Evolutionary conservation across 2,329 filamentous ascomycete genomes (phyloP).

Genomic region (Pezizomycotina sp.): DNA sequence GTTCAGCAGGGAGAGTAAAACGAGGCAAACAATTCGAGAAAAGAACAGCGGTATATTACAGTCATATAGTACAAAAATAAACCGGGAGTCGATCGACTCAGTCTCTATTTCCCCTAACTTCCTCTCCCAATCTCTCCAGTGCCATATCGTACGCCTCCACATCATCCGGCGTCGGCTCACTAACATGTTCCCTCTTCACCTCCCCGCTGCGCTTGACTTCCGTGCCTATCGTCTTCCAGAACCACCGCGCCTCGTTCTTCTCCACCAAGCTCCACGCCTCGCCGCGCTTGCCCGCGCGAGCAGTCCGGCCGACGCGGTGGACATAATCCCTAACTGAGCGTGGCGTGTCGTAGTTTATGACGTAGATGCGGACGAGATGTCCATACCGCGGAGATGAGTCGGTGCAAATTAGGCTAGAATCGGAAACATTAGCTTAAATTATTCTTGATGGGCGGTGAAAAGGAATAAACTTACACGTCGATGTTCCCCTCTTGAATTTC

Average conservation of each 20-base stretch:
- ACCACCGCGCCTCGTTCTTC: conserved; percentile 75
- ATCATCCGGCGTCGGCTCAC: background rate
- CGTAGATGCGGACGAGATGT: conserved; percentile 62
- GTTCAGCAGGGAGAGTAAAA: too few relatives aligned
- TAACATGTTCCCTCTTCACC: conserved; percentile 33
- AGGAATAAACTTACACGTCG: too few relatives aligned
- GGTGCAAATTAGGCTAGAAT: conserved; percentile 60
- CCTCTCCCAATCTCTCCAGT: conserved; percentile 42
- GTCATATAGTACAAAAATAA: too few relatives aligned
- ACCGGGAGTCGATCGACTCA: too few relatives aligned
- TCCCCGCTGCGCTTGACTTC: conserved; percentile 36
- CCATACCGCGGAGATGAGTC: conserved; percentile 84
- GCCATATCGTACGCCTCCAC: conserved; percentile 26
- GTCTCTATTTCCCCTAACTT: conserved; percentile 39
- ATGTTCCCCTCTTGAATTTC: conserved; percentile 14
- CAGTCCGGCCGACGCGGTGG: conserved; percentile 81
- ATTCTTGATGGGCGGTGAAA: conserved; percentile 52
- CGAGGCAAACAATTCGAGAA: too few relatives aligned
- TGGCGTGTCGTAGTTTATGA: conserved; percentile 88
- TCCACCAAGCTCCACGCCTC: conserved; percentile 75
- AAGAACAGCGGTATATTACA: too few relatives aligned
- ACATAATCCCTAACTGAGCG: conserved; percentile 67
- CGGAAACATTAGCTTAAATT: too few relatives aligned
- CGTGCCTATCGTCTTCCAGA: conserved; percentile 65
- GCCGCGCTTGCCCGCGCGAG: conserved; percentile 58